phyloP scores from a whole-genome alignment of 2,329 filamentous ascomycete species.

The Xylariaceae sp. region DNA sequence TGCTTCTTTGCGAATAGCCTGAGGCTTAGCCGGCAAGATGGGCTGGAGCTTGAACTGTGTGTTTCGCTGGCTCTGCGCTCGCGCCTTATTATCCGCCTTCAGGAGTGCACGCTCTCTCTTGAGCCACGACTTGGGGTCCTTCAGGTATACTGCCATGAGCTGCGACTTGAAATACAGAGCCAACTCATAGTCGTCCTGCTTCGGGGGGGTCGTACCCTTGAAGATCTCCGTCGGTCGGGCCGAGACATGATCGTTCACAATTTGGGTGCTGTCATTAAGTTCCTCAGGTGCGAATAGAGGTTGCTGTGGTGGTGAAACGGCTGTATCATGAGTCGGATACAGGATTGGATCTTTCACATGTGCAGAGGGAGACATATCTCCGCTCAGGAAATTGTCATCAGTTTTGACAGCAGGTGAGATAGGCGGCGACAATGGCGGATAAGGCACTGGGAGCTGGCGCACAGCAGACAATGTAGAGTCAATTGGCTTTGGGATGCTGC shows the following conservation, averaged over 20 bases:
- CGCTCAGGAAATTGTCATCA: constrained; percentile 28
- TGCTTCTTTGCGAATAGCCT: constrained; percentile 26
- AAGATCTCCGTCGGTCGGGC: constrained; percentile 42
- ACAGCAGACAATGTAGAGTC: constrained; percentile 24
- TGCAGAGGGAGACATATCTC: constrained; percentile 27
- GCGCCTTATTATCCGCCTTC: constrained; percentile 43
- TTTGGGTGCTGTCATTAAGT: constrained; percentile 38
- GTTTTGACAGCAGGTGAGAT: constrained; percentile 49
- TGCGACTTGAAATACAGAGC: constrained; percentile 50
- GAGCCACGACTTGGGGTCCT: constrained; percentile 46
- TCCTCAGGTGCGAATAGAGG: constrained; percentile 48
- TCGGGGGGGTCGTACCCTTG: constrained; percentile 42
- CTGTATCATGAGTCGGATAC: constrained; percentile 46
- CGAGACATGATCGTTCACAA: constrained; percentile 49
- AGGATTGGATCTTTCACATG: constrained; percentile 53
- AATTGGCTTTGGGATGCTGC: constrained; percentile 21
- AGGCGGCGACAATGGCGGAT: constrained; percentile 51
- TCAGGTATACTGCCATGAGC: constrained; percentile 43
- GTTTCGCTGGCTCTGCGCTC: constrained; percentile 28
- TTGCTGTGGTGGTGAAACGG: constrained; percentile 40
- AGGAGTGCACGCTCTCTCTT: constrained; percentile 48
- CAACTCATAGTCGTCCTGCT: constrained; percentile 50
- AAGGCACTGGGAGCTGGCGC: constrained; percentile 36
- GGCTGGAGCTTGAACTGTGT: constrained; percentile 34
- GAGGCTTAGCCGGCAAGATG: constrained; percentile 42